A percentile compares a stretch with the other conserved stretches of the same genome.
phyloP scores from a whole-genome alignment of 2,329 filamentous ascomycete species.

The Leptosphaerulina australis region DNA sequence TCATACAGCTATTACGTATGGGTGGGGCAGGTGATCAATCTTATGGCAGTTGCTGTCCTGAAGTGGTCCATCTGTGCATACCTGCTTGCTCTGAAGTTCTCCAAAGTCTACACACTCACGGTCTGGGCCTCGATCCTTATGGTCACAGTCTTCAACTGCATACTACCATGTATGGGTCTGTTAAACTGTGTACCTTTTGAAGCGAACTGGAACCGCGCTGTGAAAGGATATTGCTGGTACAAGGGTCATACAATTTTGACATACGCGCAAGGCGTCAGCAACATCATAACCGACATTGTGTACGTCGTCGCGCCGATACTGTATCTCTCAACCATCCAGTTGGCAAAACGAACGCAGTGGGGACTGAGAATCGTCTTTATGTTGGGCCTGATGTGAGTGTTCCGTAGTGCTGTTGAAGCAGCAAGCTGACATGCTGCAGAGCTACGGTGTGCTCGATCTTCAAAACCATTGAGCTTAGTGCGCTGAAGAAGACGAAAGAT shows the following conservation, averaged over 20 bases:
- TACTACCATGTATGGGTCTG: constrained; percentile 26
- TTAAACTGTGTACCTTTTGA: constrained; percentile 36
- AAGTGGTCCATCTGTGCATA: constrained; percentile 40
- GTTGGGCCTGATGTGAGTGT: constrained; percentile 33
- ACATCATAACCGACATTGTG: constrained; percentile 37
- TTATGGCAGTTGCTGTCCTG: constrained; percentile 32
- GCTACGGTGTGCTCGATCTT: constrained; percentile 33
- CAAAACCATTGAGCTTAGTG: constrained; percentile 32
- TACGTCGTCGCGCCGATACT: constrained; percentile 36
- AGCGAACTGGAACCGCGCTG: constrained; percentile 33
- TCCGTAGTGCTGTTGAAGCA: neutral
- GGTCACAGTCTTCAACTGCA: constrained; percentile 32
- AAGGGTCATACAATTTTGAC: constrained; percentile 20
- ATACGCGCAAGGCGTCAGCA: constrained; percentile 31
- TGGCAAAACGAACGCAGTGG: constrained; percentile 34
- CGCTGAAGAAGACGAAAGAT: constrained; percentile 28
- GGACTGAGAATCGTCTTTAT: constrained; percentile 36
- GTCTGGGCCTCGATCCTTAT: constrained; percentile 35
- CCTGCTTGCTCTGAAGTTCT: constrained; percentile 34
- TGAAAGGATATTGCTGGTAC: constrained; percentile 32
- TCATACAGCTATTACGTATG: constrained; percentile 32
- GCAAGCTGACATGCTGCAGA: constrained; percentile 10
- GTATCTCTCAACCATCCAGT: constrained; percentile 34
- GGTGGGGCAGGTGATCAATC: constrained; percentile 31
- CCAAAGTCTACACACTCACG: constrained; percentile 25